Evolutionary conservation across 768 basidiomycete genomes (phyloP), one percentile per base, ranked within the genome.

Genomic region (Russula griseocarnosa): DNA sequence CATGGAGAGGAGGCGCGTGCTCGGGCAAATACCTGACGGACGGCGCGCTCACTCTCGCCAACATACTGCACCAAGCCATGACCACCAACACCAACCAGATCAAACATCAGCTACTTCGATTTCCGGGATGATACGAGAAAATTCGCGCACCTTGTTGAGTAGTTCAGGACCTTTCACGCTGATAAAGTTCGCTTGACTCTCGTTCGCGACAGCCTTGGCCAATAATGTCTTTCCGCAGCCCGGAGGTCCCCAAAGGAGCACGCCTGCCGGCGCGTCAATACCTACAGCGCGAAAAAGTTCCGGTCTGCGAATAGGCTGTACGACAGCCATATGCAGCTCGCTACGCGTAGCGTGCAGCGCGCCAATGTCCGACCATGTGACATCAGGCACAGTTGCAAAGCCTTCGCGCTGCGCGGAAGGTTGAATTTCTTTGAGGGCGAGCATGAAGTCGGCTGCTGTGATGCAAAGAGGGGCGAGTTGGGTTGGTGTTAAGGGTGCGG

Each of bases 181-280:
- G 71, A 99, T 98, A 70, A 99, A 98, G 75, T 94, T 98, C 14
- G 97, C 97, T 67, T 84, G 79, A 58, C 88, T 91, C 77, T 98
- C 97, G 73, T 94, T 98, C 10, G 97, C 97, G 5, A 98, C 96
- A 0, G 96, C 97, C 73, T 98, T 98, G 0, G 97, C 97, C n/a
- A 99, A 78, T 32, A 99, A 72, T 0, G 97, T 99, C 77, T 98
- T 99, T 5, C 97, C 97, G 72, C 96, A 98, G 11, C 97, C 97
- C 0, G 97, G 96, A 28, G 97, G 97, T 34, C 97, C 97, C 97
- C 97, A 98, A n/a, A 98, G 76, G 38, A 98, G 77, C 3, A 98
- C 97, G 0, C 96, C 97, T 71, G 93, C 94, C 0, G 93, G 86
- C 0, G 92, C 91, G 34, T 87, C 86, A 66, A 99, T 94, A 7